Percentiles rank a stretch among this genome's conserved stretches.
Conservation (phyloP, 1,139 yeast genomes). For the Maudiozyma humilis region DNA sequence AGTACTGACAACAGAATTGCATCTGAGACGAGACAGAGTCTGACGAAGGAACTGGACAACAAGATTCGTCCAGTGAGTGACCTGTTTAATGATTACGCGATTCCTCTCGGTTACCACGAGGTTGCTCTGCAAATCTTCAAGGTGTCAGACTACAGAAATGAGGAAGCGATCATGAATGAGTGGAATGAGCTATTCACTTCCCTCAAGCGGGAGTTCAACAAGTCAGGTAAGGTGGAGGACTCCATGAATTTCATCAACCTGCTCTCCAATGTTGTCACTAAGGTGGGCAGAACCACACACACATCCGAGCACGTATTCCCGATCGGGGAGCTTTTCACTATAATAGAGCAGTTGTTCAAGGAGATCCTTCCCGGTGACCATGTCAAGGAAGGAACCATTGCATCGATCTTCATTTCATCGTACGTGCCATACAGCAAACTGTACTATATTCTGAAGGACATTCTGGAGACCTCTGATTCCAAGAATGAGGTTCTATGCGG, state of each 20-base stretch:
- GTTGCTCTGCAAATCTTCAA: slow-evolving; percentile 71
- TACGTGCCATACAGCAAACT: slow-evolving; percentile 67
- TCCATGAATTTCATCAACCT: slow-evolving; percentile 31
- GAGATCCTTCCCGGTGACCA: slow-evolving; percentile 35
- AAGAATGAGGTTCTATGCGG: slow-evolving; percentile 40
- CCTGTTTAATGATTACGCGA: slow-evolving; percentile 77
- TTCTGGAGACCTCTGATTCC: slow-evolving; percentile 55
- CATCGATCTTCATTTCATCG: slow-evolving; percentile 67
- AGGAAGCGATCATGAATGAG: slow-evolving; percentile 61
- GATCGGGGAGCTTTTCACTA: slow-evolving; percentile 58
- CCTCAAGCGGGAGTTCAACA: slow-evolving; percentile 23
- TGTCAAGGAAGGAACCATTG: slow-evolving; percentile 45
- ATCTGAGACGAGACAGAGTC: slow-evolving; percentile 33
- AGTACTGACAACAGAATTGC: slow-evolving; percentile 52
- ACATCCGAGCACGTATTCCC: slow-evolving; percentile 76
- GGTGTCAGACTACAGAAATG: slow-evolving; percentile 69
- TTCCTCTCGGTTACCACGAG: slow-evolving; percentile 81
- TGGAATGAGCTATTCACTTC: slow-evolving; percentile 59
- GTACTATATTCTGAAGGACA: slow-evolving; percentile 56
- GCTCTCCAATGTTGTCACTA: slow-evolving; percentile 35
- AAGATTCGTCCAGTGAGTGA: slow-evolving; percentile 66
- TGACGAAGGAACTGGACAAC: slow-evolving; percentile 50
- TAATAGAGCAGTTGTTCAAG: slow-evolving; percentile 34
- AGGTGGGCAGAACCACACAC: slow-evolving; percentile 42
- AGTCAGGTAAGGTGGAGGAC: slow-evolving; percentile 22